Percentiles rank a stretch among this genome's conserved stretches.
These are phyloP conservation scores for Fusarium hostae DNA, from an alignment of 2,329 filamentous ascomycete species.

Conservation along the genomic window DNA sequence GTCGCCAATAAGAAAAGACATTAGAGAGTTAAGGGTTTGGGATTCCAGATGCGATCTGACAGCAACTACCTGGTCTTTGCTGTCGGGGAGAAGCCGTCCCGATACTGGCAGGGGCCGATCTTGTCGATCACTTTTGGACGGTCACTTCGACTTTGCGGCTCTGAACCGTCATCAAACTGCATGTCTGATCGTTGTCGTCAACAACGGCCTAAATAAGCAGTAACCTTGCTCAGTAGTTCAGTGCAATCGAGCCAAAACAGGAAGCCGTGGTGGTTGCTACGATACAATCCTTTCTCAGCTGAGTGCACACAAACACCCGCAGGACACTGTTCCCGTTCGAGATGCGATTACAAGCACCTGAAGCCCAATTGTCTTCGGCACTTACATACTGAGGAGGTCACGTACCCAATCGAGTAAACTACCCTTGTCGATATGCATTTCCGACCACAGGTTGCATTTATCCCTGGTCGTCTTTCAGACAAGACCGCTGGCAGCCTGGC, in stretches of 20 bases:
- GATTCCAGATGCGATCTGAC: slow-evolving; percentile 26
- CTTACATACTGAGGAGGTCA: slow-evolving; percentile 32
- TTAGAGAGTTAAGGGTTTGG: not conserved
- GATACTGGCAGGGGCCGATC: slow-evolving; percentile 43
- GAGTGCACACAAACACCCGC: slow-evolving; percentile 19
- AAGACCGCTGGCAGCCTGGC: not conserved
- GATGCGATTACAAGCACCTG: slow-evolving; percentile 12
- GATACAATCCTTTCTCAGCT: slow-evolving; percentile 21
- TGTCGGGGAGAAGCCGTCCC: slow-evolving; percentile 37
- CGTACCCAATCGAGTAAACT: slow-evolving; percentile 5
- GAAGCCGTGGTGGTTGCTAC: slow-evolving; percentile 8
- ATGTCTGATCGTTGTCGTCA: slow-evolving; percentile 1
- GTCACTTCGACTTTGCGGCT: slow-evolving; percentile 35
- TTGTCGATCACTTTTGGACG: slow-evolving; percentile 41
- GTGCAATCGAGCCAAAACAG: slow-evolving; percentile 15
- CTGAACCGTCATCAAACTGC: slow-evolving; percentile 27
- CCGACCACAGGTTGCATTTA: not conserved
- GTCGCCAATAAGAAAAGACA: not conserved
- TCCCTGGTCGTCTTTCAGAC: not conserved
- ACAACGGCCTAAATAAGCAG: slow-evolving; percentile 12
- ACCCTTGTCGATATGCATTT: slow-evolving; percentile 19
- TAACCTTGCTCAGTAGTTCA: not conserved
- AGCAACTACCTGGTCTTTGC: slow-evolving; percentile 22
- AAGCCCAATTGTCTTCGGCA: slow-evolving; percentile 20
- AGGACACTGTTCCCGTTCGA: slow-evolving; percentile 33